Base-by-base conservation (phyloP, 306 rosid species). In the Vigna reflexopilosa region DNA sequence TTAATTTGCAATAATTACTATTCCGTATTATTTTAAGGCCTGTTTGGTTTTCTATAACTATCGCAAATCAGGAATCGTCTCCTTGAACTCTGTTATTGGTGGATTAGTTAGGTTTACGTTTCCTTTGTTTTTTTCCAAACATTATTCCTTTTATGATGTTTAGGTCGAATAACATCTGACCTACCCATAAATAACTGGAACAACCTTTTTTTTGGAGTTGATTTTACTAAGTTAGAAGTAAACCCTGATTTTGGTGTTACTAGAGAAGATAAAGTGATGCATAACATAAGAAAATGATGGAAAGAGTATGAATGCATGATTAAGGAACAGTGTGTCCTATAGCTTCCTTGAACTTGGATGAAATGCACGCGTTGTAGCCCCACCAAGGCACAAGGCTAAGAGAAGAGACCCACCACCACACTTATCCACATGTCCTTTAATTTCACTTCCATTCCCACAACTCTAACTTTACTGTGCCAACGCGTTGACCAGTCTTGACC, bases 301-400 rank as follows among this genome's bases (percentile, higher is more conserved):
- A 45, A 45, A 45, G 1, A 45, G 15, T 2, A 45, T 9, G 47
- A 11, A 15, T 49, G 62, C 20, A 40, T 51, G 36, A 81, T 42
- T 64, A 72, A 65, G 72, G 74, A 64, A 54, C 0, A 54, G 61
- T 55, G 22, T 51, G 26, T 45, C 44, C 62, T 16, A 54, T 65
- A 28, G 19, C 8, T 57, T 52, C 36, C 50, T 72, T 75, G 16
- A 54, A 71, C 20, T 79, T 76, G 59, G 81, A 84, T 47, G 36
- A 70, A 76, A 70, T 47, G 92, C 97, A 89, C 87, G 91, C 92
- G 76, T 80, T 88, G 97, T 86, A 65, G 81, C 90, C 97, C 79
- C 59, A 72, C 36, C 49, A 72, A 86, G 91, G 83, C 77, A 82
- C 93, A 89, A 42, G 42, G 85, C 71, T 59, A n/a, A 70, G 11